A percentile compares a stretch with the other conserved stretches of the same genome.
Conservation (phyloP, 1,284 basidiomycete species). For the Cutaneotrichosporon cutaneum region DNA sequence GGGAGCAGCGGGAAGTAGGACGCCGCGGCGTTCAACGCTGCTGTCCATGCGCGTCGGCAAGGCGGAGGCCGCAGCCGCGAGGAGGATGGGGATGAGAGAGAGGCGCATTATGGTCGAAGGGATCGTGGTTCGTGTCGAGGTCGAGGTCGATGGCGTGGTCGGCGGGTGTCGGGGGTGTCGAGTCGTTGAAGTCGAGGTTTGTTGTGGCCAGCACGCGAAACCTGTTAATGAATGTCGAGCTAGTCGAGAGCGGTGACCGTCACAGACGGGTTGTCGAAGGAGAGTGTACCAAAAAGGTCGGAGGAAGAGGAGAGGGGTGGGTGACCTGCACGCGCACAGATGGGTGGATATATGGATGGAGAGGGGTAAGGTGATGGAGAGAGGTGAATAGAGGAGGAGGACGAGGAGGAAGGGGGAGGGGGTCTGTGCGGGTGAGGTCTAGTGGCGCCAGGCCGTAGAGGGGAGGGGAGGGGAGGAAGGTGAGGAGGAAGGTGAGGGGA, state of each 20-base stretch:
- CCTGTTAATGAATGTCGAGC: background rate
- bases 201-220: background rate
- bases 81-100: conserved; percentile 5
- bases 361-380: background rate
- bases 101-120: conserved; percentile 2
- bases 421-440: background rate
- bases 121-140: background rate
- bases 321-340: background rate
- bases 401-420: background rate
- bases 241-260: background rate
- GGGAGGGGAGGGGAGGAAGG: too few species aligned
- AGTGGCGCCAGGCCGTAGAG: background rate
- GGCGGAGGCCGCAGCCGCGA: conserved; percentile 8
- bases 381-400: too few species aligned
- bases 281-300: background rate
- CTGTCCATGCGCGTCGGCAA: conserved; percentile 1
- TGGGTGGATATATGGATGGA: background rate
- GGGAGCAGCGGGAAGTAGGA: background rate
- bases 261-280: background rate
- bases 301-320: background rate
- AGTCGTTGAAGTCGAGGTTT: background rate
- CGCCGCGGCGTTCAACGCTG: background rate
- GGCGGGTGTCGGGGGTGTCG: background rate
- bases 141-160: background rate
- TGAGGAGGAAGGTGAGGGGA: background rate